A percentile compares a stretch with the other conserved stretches of the same genome.
Evolutionary conservation across 2,329 filamentous ascomycete genomes (phyloP).

Genomic region (Scleromitrula shiraiana): DNA sequence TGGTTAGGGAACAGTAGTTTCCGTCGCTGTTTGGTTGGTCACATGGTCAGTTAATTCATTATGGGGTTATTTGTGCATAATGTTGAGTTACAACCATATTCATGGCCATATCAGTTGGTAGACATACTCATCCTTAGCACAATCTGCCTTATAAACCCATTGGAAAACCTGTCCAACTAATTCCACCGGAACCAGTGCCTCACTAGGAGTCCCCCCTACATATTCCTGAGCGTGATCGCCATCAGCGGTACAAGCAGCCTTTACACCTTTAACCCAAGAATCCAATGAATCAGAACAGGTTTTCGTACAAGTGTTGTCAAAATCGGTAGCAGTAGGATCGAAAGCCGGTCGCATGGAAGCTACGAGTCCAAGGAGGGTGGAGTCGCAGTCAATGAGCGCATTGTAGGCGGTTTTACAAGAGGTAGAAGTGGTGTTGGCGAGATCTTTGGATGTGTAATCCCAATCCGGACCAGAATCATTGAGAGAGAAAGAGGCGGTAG

Average conservation of each 20-base stretch:
- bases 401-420: constrained; percentile 28
- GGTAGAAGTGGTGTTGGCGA: constrained; percentile 27
- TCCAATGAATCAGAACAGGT: constrained; percentile 25
- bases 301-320: constrained; percentile 23
- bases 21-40: neutral
- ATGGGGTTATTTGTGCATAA: too few relatives aligned
- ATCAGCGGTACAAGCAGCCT: constrained; percentile 19
- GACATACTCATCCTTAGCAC: constrained; percentile 12
- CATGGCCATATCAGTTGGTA: neutral
- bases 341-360: constrained; percentile 27
- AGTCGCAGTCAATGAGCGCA: constrained; percentile 26
- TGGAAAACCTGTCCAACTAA: constrained; percentile 10
- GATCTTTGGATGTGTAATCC: constrained; percentile 27
- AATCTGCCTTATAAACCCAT: constrained; percentile 1
- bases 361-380: constrained; percentile 26
- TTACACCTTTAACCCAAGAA: constrained; percentile 23
- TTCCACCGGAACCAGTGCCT: constrained; percentile 17
- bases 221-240: constrained; percentile 25
- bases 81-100: neutral
- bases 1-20: neutral
- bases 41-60: too few relatives aligned
- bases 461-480: constrained; percentile 27
- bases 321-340: constrained; percentile 20
- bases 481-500: constrained; percentile 21
- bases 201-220: constrained; percentile 13